phyloP scores from a whole-genome alignment of 495 filamentous ascomycete genomes.

The Penicillium goetzii region DNA sequence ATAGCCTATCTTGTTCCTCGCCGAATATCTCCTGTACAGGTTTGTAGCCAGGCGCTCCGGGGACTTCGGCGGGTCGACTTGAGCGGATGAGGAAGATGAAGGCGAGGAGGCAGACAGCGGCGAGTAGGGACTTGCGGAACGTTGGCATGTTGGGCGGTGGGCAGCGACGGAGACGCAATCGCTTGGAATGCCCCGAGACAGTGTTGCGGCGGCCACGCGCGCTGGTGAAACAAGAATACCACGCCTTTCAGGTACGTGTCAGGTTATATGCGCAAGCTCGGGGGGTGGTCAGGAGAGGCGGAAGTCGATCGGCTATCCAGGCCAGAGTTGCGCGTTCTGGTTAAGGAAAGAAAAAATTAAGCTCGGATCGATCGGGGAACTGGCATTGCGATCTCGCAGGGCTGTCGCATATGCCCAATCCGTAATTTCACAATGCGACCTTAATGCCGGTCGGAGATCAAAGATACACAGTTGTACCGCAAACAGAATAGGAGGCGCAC shows the following conservation, averaged over 20 bases:
- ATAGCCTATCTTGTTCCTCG: slow-evolving; percentile 24
- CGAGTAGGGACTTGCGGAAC: slow-evolving; percentile 71
- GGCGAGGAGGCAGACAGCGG: slow-evolving; percentile 67
- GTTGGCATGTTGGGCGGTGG: slow-evolving; percentile 58
- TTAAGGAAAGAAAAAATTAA: slow-evolving; percentile 11
- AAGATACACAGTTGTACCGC: slow-evolving; percentile 19
- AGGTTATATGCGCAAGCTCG: slow-evolving; percentile 2
- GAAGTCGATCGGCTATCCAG: neutral
- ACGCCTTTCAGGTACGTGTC: slow-evolving; percentile 5
- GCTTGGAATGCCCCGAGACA: slow-evolving; percentile 1
- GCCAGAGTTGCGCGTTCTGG: slow-evolving; percentile 8
- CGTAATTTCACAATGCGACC: slow-evolving; percentile 24
- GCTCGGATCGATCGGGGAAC: slow-evolving; percentile 18
- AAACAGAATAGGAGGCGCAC: slow-evolving; percentile 22
- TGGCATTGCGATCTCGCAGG: slow-evolving; percentile 21
- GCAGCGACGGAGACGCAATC: slow-evolving; percentile 9
- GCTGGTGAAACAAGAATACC: slow-evolving; percentile 8
- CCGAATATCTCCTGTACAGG: slow-evolving; percentile 29
- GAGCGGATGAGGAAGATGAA: slow-evolving; percentile 72
- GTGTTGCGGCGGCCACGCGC: slow-evolving; percentile 21
- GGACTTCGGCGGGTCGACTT: slow-evolving; percentile 48
- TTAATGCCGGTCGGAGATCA: slow-evolving; percentile 13
- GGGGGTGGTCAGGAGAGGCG: neutral
- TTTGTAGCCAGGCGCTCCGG: slow-evolving; percentile 33
- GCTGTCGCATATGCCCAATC: slow-evolving; percentile 12